These are phyloP conservation scores for Emericellopsis atlantica DNA, from an alignment of 2,329 filamentous ascomycete genomes.

Conservation along the genomic window DNA sequence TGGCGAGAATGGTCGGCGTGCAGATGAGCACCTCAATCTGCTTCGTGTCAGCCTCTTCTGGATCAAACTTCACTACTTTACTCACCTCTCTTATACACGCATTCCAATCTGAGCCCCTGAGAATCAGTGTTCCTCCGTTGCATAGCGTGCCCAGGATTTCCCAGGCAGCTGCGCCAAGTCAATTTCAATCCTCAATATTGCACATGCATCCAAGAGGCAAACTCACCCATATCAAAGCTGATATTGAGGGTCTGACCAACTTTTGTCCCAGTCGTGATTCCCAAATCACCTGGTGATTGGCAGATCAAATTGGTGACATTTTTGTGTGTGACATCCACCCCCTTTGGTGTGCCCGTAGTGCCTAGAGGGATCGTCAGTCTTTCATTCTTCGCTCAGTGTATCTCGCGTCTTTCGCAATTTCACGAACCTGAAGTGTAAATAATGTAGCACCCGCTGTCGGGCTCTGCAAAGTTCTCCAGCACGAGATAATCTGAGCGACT, in stretches of 20 bases:
- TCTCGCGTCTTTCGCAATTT: no score
- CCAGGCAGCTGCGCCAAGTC: slow-evolving; percentile 36
- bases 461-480: slow-evolving; percentile 12
- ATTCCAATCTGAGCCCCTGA: slow-evolving; percentile 37
- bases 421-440: slow-evolving; percentile 40
- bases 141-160: slow-evolving; percentile 44
- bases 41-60: background rate
- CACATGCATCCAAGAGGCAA: background rate
- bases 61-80: no score
- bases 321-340: slow-evolving; percentile 42
- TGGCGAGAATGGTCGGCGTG: slow-evolving; percentile 40
- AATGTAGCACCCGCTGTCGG: slow-evolving; percentile 28
- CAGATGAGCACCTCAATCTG: slow-evolving; percentile 40
- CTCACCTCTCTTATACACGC: slow-evolving; percentile 20
- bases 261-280: slow-evolving; percentile 32
- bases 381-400: background rate
- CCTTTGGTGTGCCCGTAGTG: slow-evolving; percentile 45
- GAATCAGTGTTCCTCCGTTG: slow-evolving; percentile 42
- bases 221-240: slow-evolving; percentile 48
- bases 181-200: background rate
- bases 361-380: slow-evolving; percentile 11
- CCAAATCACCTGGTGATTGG: slow-evolving; percentile 35
- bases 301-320: slow-evolving; percentile 42
- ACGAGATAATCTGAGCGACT: background rate
- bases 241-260: slow-evolving; percentile 45